These are phyloP conservation scores for Fomitiporia mediterranea DNA, from an alignment of 1,284 basidiomycete genomes.

Conservation along the genomic window DNA sequence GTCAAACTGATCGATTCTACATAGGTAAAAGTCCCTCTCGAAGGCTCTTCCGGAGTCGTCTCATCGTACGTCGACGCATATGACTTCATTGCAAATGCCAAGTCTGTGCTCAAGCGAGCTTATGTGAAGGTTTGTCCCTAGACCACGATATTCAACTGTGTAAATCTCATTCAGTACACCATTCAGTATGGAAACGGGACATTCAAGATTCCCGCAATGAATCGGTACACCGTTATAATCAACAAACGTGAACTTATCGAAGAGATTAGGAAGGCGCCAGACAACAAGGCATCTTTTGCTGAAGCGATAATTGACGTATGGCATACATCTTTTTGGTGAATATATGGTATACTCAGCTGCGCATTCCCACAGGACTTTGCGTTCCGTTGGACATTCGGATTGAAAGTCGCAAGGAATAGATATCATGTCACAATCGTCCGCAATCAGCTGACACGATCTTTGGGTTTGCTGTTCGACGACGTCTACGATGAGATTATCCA, in stretches of 20 bases:
- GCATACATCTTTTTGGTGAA: background rate
- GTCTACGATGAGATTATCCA: constrained; percentile 26
- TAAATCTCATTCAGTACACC: background rate
- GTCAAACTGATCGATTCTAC: background rate
- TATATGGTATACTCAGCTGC: background rate
- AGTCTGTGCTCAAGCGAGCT: constrained; percentile 4
- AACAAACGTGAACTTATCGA: constrained; percentile 27
- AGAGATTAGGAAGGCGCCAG: constrained; percentile 32
- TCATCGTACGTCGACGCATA: constrained; percentile 13
- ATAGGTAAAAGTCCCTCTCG: constrained; percentile 10
- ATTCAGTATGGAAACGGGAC: constrained; percentile 22
- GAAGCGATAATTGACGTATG: constrained; percentile 27
- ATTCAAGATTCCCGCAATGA: constrained; percentile 28
- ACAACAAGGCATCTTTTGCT: constrained; percentile 27
- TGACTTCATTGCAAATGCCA: constrained; percentile 6
- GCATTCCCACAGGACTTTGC: constrained; percentile 3
- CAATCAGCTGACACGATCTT: constrained; percentile 26
- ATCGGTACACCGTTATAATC: constrained; percentile 29
- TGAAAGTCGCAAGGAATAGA: constrained; percentile 18
- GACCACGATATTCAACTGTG: background rate
- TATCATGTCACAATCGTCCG: constrained; percentile 27
- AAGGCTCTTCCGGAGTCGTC: constrained; percentile 5
- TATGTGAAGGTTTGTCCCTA: constrained; percentile 6
- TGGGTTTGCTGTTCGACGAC: constrained; percentile 23
- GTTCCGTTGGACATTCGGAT: constrained; percentile 19